Base-by-base conservation (phyloP, 2,329 filamentous ascomycete genomes). In the Scedosporium aurantiacum region DNA sequence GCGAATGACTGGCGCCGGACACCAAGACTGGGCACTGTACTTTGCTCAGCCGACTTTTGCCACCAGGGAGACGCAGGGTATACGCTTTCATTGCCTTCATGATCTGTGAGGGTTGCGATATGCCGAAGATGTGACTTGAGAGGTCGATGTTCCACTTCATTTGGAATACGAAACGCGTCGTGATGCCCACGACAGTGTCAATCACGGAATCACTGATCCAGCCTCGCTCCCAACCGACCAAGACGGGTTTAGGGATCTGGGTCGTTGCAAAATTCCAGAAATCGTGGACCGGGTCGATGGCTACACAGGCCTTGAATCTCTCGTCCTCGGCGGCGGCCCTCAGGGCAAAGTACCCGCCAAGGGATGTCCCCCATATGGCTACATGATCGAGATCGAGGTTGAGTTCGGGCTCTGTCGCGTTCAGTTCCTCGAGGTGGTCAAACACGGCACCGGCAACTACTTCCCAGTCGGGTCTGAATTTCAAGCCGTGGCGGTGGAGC, bases 301-400 rank as follows among this genome's bases (percentile, higher is more conserved):
- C 65, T 4, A 80, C 67, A 62, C 74, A 78, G 0, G 77, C 78
- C 61, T 73, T 74, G 69, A 80, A 68, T 0, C 78, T 72, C 0
- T 70, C 62, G 65, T 79, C 77, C n/a, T 37, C 57, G 0, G 67
- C 65, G 0, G 74, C 75, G 1, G 67, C 74, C 0, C 79, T 74
- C 5, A 81, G 69, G 1, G 78, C 75, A 57, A 73, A 75, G 63
- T 80, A 80, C 0, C 73, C 79, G 2, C 79, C 78, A 64, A 79
- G 68, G 2, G 73, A 73, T 0, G 71, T 69, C 0, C 78, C 77
- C 1, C 66, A 60, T 18, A 78, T 61, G 0, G 73, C 73, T 16
- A 80, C 67, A 7, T 67, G 65, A 1, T 68, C 64, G 0, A 73
- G 47, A 59, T 80, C 76, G 0, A 79, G 68, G 0, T 72, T 63